Base-by-base conservation (phyloP, 2,329 filamentous ascomycete genomes). In the Gremmenia infestans region DNA sequence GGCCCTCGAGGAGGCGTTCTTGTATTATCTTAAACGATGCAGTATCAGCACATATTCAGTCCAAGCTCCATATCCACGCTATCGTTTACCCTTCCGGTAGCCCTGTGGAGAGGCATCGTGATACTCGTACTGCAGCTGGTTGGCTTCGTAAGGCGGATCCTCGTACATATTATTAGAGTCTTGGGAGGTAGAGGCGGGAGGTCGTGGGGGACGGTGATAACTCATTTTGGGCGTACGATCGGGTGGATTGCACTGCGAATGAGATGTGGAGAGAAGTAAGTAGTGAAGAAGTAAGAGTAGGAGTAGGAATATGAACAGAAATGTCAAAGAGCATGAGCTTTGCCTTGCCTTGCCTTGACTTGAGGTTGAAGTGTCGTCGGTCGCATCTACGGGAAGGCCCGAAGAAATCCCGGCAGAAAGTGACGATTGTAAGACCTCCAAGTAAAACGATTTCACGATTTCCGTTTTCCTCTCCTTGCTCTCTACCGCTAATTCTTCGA, bases 151-250 rank as follows among this genome's bases (percentile, higher is more conserved):
- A 35, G 65, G 56, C 46, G 74, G 67, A 53, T 76, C 72, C 65
- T 78, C 74, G 67, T 73, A 72, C 77, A 81, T 80, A 58, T 63
- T 80, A 58, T 63, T 67, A 60, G 66, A 57, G 48, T 65, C 64
- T 50, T 62, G 54, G 25, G 42, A 17, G 15, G 56, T 52, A 19
- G 58, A 58, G 45, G 45, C 45, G 55, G 60, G 63, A 56, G 51
- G 35, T 52, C 61, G 53, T 42, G 58, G 48, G 32, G 64, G 57
- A 39, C 65, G 61, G 47, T 54, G 50, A 46, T 53, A 53, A 39
- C 56, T 60, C 65, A 68, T 68, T 36, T 25, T 50, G 43, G 46
- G n/a, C 43, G 39, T 22, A 23, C 15, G 37, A 52, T 14, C 11
- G 37, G 36, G 5, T 23, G 11, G 19, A 12, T 28, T 36, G 35